Conservation (phyloP, 2,329 filamentous ascomycete genomes). For the Fusarium sp. region DNA sequence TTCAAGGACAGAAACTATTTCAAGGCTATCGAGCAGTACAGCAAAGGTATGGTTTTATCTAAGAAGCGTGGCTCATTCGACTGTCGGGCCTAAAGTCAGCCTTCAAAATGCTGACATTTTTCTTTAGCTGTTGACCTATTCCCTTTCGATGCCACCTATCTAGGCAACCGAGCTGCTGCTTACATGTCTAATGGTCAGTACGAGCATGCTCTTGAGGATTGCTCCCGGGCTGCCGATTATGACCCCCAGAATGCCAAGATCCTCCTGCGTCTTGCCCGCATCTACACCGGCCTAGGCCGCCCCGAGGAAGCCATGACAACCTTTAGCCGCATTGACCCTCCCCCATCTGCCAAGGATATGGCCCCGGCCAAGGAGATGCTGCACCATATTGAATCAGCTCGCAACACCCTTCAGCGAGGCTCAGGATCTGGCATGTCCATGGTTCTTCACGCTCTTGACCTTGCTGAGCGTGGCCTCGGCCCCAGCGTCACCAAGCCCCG, state of each 20-base stretch:
- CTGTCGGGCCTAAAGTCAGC: slow-evolving; percentile 2
- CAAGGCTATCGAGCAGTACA: slow-evolving; percentile 91
- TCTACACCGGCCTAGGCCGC: slow-evolving; percentile 88
- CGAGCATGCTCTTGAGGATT: slow-evolving; percentile 85
- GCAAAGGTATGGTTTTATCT: slow-evolving; percentile 76
- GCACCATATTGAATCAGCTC: slow-evolving; percentile 82
- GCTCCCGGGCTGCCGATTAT: slow-evolving; percentile 81
- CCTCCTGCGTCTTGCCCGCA: slow-evolving; percentile 85
- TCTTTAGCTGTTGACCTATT: slow-evolving; percentile 84
- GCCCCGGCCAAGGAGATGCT: slow-evolving; percentile 87
- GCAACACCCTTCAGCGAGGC: slow-evolving; percentile 79
- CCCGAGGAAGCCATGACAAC: slow-evolving; percentile 88
- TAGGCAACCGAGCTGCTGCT: slow-evolving; percentile 94
- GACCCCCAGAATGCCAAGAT: slow-evolving; percentile 91
- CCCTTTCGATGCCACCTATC: slow-evolving; percentile 87
- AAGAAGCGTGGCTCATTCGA: not conserved
- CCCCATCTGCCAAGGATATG: slow-evolving; percentile 86
- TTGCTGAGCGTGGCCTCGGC: slow-evolving; percentile 86
- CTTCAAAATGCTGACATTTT: slow-evolving; percentile 33
- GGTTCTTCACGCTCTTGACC: slow-evolving; percentile 90
- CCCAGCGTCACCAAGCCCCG: slow-evolving; percentile 81
- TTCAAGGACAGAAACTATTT: slow-evolving; percentile 95
- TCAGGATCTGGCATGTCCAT: slow-evolving; percentile 87
- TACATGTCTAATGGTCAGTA: slow-evolving; percentile 90
- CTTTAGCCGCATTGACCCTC: slow-evolving; percentile 82